phyloP scores from a whole-genome alignment of 176 grass and related monocot genomes.

The Hyparrhenia diplandra region DNA sequence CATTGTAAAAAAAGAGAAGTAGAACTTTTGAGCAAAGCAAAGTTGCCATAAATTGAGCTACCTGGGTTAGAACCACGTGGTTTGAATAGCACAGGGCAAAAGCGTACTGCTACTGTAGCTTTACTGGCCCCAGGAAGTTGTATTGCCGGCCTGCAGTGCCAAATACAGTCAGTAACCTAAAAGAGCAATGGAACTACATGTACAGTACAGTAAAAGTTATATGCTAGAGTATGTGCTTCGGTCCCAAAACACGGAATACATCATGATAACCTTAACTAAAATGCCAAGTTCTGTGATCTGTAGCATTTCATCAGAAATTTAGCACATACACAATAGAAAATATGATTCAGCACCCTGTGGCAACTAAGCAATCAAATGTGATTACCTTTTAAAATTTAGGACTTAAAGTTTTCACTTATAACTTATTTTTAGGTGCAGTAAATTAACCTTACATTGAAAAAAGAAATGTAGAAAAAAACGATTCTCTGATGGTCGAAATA shows the following conservation, averaged over 20 bases:
- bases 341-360: neutral
- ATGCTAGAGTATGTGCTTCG: neutral
- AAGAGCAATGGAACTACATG: conserved; percentile 2
- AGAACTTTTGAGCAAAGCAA: conserved; percentile 1
- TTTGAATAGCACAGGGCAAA: conserved; percentile 79
- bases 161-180: conserved; percentile 3
- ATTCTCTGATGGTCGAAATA: neutral
- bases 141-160: conserved; percentile 61
- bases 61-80: conserved; percentile 67
- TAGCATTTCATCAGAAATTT: neutral
- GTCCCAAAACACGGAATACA: neutral
- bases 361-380: conserved; percentile 3
- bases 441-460: neutral
- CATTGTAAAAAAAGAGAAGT: conserved; percentile 6
- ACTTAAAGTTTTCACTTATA: neutral
- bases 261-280: conserved; percentile 1
- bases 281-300: neutral
- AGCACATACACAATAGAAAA: neutral
- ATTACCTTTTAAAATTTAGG: neutral
- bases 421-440: neutral
- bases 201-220: neutral
- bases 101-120: conserved; percentile 82
- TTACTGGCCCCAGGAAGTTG: conserved; percentile 88
- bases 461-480: neutral
- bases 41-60: conserved; percentile 23